Percentiles rank a stretch among this genome's conserved stretches.
These are phyloP conservation scores for Fereydounia khargensis DNA, from an alignment of 1,284 basidiomycete genomes.

Conservation along the genomic window DNA sequence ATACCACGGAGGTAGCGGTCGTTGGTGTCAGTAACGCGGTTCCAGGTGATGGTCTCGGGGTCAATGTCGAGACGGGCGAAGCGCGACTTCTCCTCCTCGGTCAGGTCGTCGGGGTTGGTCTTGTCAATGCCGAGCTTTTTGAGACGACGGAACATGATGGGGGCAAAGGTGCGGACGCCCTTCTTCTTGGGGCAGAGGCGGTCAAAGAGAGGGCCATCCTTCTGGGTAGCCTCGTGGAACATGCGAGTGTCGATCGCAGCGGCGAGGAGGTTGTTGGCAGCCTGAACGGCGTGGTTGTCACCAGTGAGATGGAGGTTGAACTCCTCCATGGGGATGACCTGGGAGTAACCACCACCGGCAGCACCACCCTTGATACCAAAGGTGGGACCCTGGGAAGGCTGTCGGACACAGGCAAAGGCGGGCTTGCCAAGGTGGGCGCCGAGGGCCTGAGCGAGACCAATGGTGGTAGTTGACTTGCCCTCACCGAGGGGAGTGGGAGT, in stretches of 20 bases:
- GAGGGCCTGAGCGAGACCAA: conserved; percentile 93
- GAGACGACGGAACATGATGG: conserved; percentile 92
- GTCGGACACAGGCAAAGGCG: conserved; percentile 95
- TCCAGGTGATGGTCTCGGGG: conserved; percentile 87
- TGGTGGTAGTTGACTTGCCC: conserved; percentile 98
- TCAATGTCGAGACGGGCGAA: conserved; percentile 94
- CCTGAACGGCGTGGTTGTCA: conserved; percentile 96
- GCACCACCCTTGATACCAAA: conserved; percentile 99
- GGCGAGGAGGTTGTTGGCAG: conserved; percentile 94
- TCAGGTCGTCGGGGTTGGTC: conserved; percentile 86
- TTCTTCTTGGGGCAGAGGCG: conserved; percentile 90
- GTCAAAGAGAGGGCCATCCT: conserved; percentile 89
- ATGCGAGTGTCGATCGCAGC: conserved; percentile 95
- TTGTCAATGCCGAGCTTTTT: conserved; percentile 94
- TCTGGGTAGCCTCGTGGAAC: conserved; percentile 95
- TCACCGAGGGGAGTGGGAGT: conserved; percentile 97
- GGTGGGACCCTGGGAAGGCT: conserved; percentile 96
- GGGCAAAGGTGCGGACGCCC: conserved; percentile 89
- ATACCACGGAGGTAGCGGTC: conserved; percentile 95
- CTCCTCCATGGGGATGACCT: conserved; percentile 99
- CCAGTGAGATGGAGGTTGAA: conserved; percentile 96
- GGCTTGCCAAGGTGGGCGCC: conserved; percentile 90
- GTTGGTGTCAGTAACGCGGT: conserved; percentile 94
- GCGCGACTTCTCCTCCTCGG: conserved; percentile 82
- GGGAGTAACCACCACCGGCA: conserved; percentile 96